phyloP scores from a whole-genome alignment of 2,329 filamentous ascomycete genomes.

The Aspergillus udagawae region DNA sequence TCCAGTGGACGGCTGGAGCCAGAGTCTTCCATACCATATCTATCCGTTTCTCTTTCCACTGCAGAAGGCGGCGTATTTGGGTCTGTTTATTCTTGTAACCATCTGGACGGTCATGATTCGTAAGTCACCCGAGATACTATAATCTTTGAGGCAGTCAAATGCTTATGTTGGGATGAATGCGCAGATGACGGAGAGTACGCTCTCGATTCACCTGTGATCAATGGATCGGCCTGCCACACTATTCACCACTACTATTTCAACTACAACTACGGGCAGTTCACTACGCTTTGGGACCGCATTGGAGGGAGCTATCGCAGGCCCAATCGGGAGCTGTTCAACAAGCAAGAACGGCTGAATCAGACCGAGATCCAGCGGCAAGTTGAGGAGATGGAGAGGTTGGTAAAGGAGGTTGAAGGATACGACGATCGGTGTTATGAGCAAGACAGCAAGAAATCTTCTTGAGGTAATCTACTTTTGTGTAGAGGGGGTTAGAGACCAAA shows the following conservation, averaged over 20 bases:
- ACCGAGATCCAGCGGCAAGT: neutral
- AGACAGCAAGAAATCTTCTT: conserved; percentile 3
- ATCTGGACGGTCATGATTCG: conserved; percentile 92
- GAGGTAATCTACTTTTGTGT: neutral
- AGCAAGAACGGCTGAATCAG: neutral
- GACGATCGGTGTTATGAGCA: conserved; percentile 9
- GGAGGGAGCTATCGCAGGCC: conserved; percentile 58
- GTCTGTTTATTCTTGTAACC: conserved; percentile 85
- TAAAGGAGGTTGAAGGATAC: conserved; percentile 10
- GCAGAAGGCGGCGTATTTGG: conserved; percentile 82
- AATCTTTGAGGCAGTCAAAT: neutral
- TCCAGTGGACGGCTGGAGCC: conserved; percentile 82
- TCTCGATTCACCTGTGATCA: conserved; percentile 78
- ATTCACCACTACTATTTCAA: conserved; percentile 86
- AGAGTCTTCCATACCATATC: conserved; percentile 85
- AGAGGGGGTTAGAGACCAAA: neutral
- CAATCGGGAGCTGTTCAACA: neutral
- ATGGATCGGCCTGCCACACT: conserved; percentile 93
- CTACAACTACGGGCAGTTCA: conserved; percentile 95
- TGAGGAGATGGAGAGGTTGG: conserved; percentile 9
- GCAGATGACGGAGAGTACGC: conserved; percentile 84
- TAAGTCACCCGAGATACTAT: conserved; percentile 13
- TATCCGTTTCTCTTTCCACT: conserved; percentile 89
- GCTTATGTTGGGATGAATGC: neutral
- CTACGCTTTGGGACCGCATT: conserved; percentile 84